These are phyloP conservation scores for Phialemonium atrogriseum DNA, from an alignment of 2,329 filamentous ascomycete species.

Conservation along the genomic window DNA sequence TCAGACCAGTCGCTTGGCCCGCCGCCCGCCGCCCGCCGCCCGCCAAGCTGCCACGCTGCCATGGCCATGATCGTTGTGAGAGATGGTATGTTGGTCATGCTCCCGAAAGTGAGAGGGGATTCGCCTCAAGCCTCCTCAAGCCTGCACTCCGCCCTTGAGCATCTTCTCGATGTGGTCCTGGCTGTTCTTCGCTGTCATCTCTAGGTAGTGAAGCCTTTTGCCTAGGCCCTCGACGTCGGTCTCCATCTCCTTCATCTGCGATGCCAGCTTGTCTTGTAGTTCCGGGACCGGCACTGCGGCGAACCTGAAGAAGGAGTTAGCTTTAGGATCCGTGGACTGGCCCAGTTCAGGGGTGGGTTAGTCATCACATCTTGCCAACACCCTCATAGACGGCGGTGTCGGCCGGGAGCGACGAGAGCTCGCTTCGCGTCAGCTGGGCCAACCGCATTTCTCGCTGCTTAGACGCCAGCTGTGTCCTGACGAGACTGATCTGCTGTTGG, in stretches of 20 bases:
- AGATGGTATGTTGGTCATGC: no score
- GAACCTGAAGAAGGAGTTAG: slow-evolving; percentile 55
- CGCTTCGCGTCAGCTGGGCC: slow-evolving; percentile 76
- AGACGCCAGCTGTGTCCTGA: slow-evolving; percentile 71
- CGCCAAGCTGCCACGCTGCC: no score
- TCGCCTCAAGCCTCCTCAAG: slow-evolving; percentile 9
- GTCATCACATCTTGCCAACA: slow-evolving; percentile 84
- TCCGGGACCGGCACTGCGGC: slow-evolving; percentile 65
- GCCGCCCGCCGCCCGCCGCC: no score
- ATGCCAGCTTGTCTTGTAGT: slow-evolving; percentile 67
- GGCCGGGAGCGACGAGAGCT: slow-evolving; percentile 67
- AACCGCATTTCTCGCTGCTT: slow-evolving; percentile 88
- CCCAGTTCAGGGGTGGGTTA: not conserved
- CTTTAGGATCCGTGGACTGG: slow-evolving; percentile 2
- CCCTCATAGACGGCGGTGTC: slow-evolving; percentile 86
- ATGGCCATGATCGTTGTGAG: no score
- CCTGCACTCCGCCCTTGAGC: slow-evolving; percentile 42
- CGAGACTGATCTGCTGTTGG: slow-evolving; percentile 85
- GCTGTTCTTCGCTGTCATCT: slow-evolving; percentile 93
- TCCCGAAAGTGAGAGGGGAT: no score
- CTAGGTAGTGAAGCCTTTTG: slow-evolving; percentile 86
- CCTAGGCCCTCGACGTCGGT: slow-evolving; percentile 71
- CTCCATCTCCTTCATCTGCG: slow-evolving; percentile 67
- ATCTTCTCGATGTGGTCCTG: slow-evolving; percentile 86
- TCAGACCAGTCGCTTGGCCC: no score